Base-by-base conservation (phyloP, 2,329 filamentous ascomycete genomes). In the Ascochyta koolunga region DNA sequence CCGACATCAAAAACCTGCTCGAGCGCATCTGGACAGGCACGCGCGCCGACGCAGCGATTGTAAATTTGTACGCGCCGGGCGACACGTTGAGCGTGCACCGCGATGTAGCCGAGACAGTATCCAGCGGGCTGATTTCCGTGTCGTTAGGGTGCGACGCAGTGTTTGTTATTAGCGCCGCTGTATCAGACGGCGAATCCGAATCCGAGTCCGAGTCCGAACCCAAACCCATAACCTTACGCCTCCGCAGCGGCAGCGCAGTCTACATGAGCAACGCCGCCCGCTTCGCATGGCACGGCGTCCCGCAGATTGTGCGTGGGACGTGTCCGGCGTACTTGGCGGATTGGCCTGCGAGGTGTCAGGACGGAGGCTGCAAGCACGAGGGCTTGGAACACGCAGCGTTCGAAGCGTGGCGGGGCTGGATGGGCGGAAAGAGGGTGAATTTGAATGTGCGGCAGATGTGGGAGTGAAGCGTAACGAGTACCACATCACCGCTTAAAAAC, bases 251-350 rank as follows among this genome's bases (percentile, higher is more conserved):
- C 0, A 93, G 97, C 77, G 91, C 87, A 0, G 86, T 98, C 1
- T 92, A 96, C 69, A 98, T 99, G 93, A 87, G 85, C 43, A 84
- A 89, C 18, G 81, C 86, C 53, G 89, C 90, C 4, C 82, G 95
- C 37, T 96, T 91, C 75, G 93, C 93, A 2, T 98, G 93, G 93
- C 95, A 98, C 77, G 93, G 90, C 11, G 92, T 98, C 11, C 93
- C 95, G 5, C 95, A 93, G 72, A 88, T 98, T 11, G 69, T 97
- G 31, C 83, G 86, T 40, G 84, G 79, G 1, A 96, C 91, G 0
- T 98, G 93, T 74, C 93, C 93, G 0, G 78, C 78, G 0, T 89
- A 87, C 74, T 74, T 98, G 43, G 77, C 80, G 51, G 79, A 88
- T 36, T 98, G 93, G 93, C 93, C 93, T 8, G 79, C 74, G 5